Evolutionary conservation across 176 grass and related monocot species (phyloP).

Genomic region (Rhipidocladum racemiflorum): DNA sequence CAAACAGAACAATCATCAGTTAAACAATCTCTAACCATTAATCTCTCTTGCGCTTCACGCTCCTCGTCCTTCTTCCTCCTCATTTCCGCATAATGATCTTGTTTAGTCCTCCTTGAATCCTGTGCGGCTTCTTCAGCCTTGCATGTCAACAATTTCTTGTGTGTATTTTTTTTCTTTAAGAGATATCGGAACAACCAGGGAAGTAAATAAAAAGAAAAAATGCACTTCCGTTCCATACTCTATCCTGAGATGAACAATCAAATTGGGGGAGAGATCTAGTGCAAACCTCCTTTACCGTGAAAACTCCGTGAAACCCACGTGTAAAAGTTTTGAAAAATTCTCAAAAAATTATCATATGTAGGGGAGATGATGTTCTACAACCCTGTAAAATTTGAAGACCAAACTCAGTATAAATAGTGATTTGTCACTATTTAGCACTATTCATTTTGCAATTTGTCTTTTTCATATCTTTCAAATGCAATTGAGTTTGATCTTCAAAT

Average conservation of each 20-base stretch:
- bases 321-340: too few species aligned
- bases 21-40: slow-evolving; percentile 40
- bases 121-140: slow-evolving; percentile 61
- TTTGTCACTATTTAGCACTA: too few species aligned
- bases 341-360: too few species aligned
- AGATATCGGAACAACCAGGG: not conserved
- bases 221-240: not conserved
- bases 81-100: slow-evolving; percentile 82
- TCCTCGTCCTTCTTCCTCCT: slow-evolving; percentile 90
- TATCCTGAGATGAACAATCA: not conserved
- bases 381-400: too few species aligned
- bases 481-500: too few species aligned
- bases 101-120: slow-evolving; percentile 67
- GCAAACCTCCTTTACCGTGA: too few species aligned
- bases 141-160: slow-evolving; percentile 4
- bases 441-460: too few species aligned
- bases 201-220: not conserved
- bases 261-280: too few species aligned
- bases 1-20: slow-evolving; percentile 5
- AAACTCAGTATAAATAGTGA: too few species aligned
- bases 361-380: too few species aligned
- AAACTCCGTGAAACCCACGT: too few species aligned
- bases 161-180: not conserved
- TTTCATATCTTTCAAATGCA: too few species aligned
- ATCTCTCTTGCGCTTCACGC: slow-evolving; percentile 75